Percentiles rank a stretch among this genome's conserved stretches.
Conservation (phyloP, 2,329 filamentous ascomycete genomes). For the Exophiala sp. region DNA sequence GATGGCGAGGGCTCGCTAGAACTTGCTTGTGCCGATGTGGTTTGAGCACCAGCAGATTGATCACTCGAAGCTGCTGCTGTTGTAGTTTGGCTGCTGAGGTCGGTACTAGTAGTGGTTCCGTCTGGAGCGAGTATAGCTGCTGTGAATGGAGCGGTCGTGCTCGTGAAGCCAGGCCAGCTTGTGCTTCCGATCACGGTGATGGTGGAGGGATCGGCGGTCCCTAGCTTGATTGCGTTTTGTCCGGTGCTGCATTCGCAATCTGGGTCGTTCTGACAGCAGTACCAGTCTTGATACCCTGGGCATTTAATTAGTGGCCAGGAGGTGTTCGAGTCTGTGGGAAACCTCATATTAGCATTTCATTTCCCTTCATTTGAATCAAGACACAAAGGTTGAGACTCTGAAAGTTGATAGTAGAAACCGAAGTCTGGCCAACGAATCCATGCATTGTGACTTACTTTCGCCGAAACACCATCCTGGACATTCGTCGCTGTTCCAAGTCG, state of each 20-base stretch:
- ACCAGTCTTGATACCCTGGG: conserved; percentile 6
- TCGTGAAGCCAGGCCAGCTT: conserved; percentile 15
- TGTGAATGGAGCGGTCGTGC: conserved; percentile 9
- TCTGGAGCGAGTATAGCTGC: conserved; percentile 5
- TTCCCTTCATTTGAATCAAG: too few species aligned
- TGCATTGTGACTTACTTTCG: conserved; percentile 15
- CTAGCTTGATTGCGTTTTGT: conserved; percentile 12
- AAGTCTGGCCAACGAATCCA: too few species aligned
- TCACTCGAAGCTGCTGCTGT: too few species aligned
- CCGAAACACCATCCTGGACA: conserved; percentile 19
- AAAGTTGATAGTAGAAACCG: too few species aligned
- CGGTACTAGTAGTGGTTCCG: conserved; percentile 5
- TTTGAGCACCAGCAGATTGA: too few species aligned
- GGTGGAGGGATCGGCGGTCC: conserved; percentile 7
- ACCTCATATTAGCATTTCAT: background rate
- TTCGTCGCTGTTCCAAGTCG: conserved; percentile 14
- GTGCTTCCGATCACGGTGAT: conserved; percentile 17
- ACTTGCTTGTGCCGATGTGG: too few species aligned
- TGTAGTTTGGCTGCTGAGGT: background rate
- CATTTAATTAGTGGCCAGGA: conserved; percentile 13
- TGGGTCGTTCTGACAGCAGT: conserved; percentile 9
- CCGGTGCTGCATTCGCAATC: conserved; percentile 11
- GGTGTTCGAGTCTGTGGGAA: conserved; percentile 4
- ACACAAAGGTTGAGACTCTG: too few species aligned
- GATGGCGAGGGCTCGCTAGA: too few species aligned